Evolutionary conservation across 2,329 filamentous ascomycete species (phyloP).

Genomic region (Neocatenulostroma microsporum): DNA sequence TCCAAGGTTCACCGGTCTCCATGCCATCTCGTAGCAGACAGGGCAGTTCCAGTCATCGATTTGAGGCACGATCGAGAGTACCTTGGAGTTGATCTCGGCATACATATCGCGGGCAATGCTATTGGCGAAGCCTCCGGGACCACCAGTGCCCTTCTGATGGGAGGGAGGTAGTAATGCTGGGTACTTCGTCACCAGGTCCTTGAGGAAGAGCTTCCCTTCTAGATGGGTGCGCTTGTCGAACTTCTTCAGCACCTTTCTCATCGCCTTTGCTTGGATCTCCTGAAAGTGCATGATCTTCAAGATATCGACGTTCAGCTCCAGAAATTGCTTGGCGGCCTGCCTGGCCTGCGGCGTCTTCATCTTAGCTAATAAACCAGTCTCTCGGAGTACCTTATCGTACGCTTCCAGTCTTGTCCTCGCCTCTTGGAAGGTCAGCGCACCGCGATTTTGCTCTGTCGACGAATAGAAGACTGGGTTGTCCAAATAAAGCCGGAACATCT

Average conservation of each 20-base stretch:
- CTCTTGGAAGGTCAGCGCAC: slow-evolving; percentile 55
- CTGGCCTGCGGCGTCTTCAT: slow-evolving; percentile 62
- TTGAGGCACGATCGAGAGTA: slow-evolving; percentile 68
- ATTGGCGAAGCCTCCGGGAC: slow-evolving; percentile 51
- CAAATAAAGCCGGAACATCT: slow-evolving; percentile 74
- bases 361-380: slow-evolving; percentile 49
- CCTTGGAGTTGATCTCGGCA: slow-evolving; percentile 62
- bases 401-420: slow-evolving; percentile 61
- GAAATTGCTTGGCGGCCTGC: slow-evolving; percentile 58
- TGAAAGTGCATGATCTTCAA: slow-evolving; percentile 76
- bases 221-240: slow-evolving; percentile 81
- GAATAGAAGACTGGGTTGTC: slow-evolving; percentile 78
- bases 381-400: slow-evolving; percentile 62
- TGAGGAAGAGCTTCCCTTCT: slow-evolving; percentile 37
- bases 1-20: slow-evolving; percentile 67
- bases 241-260: slow-evolving; percentile 82
- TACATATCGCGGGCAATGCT: slow-evolving; percentile 69
- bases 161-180: slow-evolving; percentile 17
- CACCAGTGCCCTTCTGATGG: neutral
- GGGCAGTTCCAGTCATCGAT: slow-evolving; percentile 79
- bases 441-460: slow-evolving; percentile 62
- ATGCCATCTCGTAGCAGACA: slow-evolving; percentile 71
- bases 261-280: slow-evolving; percentile 70
- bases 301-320: slow-evolving; percentile 65
- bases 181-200: slow-evolving; percentile 19